phyloP scores from a whole-genome alignment of 345 rosid genomes.

The Eucalyptus tenuipes region DNA sequence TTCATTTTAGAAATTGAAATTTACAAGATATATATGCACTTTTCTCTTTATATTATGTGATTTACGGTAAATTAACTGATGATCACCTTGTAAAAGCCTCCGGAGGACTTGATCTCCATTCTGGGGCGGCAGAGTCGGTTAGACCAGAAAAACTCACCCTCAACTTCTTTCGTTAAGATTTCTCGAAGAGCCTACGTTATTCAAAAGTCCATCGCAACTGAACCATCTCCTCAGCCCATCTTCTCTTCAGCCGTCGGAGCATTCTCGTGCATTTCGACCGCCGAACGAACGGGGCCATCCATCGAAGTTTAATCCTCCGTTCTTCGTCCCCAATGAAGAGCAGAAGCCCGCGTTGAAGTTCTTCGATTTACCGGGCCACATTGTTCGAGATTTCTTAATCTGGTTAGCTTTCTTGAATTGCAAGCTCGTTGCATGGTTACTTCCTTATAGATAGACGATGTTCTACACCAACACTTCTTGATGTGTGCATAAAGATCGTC shows the following conservation, averaged over 20 bases:
- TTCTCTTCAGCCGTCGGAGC: background rate
- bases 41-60: background rate
- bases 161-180: background rate
- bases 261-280: background rate
- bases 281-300: background rate
- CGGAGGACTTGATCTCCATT: background rate
- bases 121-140: background rate
- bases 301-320: background rate
- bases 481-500: background rate
- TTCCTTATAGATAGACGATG: background rate
- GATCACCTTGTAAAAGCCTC: background rate
- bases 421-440: background rate
- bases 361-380: background rate
- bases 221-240: background rate
- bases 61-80: background rate
- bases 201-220: background rate
- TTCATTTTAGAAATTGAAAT: background rate
- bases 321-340: background rate
- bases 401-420: background rate
- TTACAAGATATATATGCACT: background rate
- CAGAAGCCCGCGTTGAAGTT: background rate
- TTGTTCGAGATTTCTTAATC: background rate
- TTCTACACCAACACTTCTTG: background rate
- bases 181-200: background rate
- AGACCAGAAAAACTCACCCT: background rate